A percentile compares a stretch with the other conserved stretches of the same genome.
phyloP scores from a whole-genome alignment of 23 red algal species.

The Chondrus crispus region DNA sequence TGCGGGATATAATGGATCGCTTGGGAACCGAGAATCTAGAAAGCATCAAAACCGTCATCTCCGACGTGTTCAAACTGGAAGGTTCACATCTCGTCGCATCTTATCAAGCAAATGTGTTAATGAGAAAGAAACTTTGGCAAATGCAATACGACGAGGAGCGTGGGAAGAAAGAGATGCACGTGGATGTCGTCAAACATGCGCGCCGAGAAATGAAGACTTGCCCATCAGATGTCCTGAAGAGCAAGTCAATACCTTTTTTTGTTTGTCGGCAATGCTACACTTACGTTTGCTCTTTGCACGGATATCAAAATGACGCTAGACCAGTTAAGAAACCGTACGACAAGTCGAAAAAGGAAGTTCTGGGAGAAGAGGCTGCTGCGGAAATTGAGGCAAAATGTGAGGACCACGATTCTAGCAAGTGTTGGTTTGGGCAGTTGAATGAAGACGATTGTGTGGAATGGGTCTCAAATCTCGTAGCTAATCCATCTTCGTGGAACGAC shows the following conservation, averaged over 20 bases:
- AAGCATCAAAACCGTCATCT: neutral
- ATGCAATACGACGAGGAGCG: constrained; percentile 31
- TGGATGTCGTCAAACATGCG: neutral
- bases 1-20: neutral
- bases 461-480: neutral
- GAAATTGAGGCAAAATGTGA: constrained; percentile 34
- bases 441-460: neutral
- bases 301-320: constrained; percentile 6
- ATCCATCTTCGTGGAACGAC: neutral
- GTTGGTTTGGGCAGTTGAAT: constrained; percentile 13
- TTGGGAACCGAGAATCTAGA: neutral
- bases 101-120: neutral
- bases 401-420: neutral
- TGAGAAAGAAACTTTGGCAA: neutral
- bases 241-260: constrained; percentile 56
- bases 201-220: neutral
- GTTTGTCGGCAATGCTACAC: constrained; percentile 63
- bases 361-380: neutral
- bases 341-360: constrained; percentile 33
- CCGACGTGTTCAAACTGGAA: constrained; percentile 5
- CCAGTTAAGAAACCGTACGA: constrained; percentile 11
- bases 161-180: constrained; percentile 8
- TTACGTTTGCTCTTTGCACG: constrained; percentile 48
- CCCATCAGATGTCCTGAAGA: constrained; percentile 16
- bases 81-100: neutral